Conservation (phyloP, 2,329 filamentous ascomycete genomes). For the Pseudodiploospora longispora region DNA sequence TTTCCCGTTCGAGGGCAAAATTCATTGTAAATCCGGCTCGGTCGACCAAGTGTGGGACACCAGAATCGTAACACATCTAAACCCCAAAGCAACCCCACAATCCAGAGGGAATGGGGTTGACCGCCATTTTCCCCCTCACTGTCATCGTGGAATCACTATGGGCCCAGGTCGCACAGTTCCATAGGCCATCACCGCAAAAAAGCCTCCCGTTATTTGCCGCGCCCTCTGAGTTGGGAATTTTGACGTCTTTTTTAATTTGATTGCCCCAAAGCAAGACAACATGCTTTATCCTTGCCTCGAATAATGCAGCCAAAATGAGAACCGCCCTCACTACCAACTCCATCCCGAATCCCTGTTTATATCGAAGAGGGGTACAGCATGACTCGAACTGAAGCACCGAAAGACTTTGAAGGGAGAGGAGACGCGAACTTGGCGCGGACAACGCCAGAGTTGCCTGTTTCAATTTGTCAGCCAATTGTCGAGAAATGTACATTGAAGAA, state of each 20-base stretch:
- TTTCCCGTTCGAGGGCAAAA: no score
- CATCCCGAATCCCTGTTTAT: slow-evolving; percentile 57
- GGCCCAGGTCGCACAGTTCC: no score
- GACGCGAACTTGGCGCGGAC: slow-evolving; percentile 95
- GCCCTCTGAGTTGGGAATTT: slow-evolving; percentile 24
- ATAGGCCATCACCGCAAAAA: background rate
- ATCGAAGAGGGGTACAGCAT: slow-evolving; percentile 98
- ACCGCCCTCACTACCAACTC: slow-evolving; percentile 57
- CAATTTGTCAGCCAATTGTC: slow-evolving; percentile 1
- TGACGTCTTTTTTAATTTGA: slow-evolving; percentile 44
- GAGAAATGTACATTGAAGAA: background rate
- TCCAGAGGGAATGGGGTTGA: no score
- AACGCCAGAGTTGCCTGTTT: slow-evolving; percentile 85
- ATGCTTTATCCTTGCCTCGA: slow-evolving; percentile 50
- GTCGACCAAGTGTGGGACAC: no score
- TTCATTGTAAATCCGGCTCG: no score
- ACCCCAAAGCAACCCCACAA: no score
- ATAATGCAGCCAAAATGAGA: slow-evolving; percentile 52
- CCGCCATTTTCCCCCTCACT: no score
- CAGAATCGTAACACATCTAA: no score
- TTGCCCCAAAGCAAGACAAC: slow-evolving; percentile 45
- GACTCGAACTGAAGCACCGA: slow-evolving; percentile 91
- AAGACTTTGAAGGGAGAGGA: slow-evolving; percentile 94
- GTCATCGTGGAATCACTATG: no score
- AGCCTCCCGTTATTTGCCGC: slow-evolving; percentile 9